Evolutionary conservation across 495 filamentous ascomycete genomes (phyloP), one percentile per base, ranked within the genome.

Genomic region (Aspergillus kassunensis): DNA sequence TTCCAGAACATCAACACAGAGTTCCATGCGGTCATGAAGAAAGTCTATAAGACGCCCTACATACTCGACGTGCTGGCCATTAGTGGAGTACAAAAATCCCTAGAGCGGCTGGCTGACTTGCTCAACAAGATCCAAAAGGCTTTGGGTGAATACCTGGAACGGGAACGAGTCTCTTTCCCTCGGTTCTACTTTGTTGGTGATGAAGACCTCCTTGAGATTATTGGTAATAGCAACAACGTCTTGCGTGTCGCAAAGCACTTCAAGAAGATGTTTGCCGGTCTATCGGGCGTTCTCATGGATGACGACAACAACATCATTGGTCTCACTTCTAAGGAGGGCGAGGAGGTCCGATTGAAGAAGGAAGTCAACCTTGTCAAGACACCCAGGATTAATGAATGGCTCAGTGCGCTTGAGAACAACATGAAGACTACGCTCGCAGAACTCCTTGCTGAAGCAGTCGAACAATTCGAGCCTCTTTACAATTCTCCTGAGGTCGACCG

Each of bases 111-210:
- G 41, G 91, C 91, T 4, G 93, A 97, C 62, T 70, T 97, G 33
- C 82, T 99, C 49, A 95, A 96, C 80, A 99, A 97, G 74, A 99
- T 99, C 46, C 95, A 99, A 61, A 99, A 99, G 70, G 93, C 93
- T 4, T 83, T 99, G 12, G 93, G 93, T 63, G 93, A 99, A 74
- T 99, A 99, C 59, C 84, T 99, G 41, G 93, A 99, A 70, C 90
- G 92, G 50, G 93, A 99, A 74, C 81, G 93, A 62, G 85, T 96
- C 3, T 93, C 93, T 2, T 99, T 99, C 74, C 93, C 93, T 41
- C 83, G 93, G 25, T 99, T 99, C 75, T 99, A 99, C 68, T 99
- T 99, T 62, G 93, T 99, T 49, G 93, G 93, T 66, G 93, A 99
- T 60, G 93, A 99, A 68, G 93, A 99, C 68, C 74, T 99, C 51